These are phyloP conservation scores for Allium fistulosum DNA, from an alignment of 106 monocot species.

Conservation along the genomic window DNA sequence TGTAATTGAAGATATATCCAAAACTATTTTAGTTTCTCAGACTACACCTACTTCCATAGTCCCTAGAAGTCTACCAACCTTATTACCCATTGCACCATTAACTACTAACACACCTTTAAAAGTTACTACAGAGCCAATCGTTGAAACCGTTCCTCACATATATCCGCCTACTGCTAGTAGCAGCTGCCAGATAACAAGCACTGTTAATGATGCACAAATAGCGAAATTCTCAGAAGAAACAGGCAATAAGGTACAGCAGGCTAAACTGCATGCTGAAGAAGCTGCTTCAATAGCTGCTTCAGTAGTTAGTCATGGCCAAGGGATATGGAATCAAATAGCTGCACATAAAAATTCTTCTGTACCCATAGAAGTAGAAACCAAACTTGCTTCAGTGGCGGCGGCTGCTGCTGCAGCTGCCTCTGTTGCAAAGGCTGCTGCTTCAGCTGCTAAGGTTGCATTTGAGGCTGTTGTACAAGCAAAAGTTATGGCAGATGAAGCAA, in stretches of 20 bases:
- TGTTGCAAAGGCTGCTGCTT: constrained; percentile 94
- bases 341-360: constrained; percentile 39
- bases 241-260: constrained; percentile 55
- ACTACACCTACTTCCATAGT: constrained; percentile 15
- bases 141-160: constrained; percentile 8
- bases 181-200: constrained; percentile 27
- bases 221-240: constrained; percentile 56
- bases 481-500: constrained; percentile 87
- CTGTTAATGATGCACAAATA: constrained; percentile 26
- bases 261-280: constrained; percentile 76
- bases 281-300: constrained; percentile 70
- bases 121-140: constrained; percentile 16
- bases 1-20: not conserved
- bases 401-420: constrained; percentile 71
- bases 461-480: constrained; percentile 86
- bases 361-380: constrained; percentile 53
- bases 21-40: constrained; percentile 25
- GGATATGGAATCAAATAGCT: constrained; percentile 66
- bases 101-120: constrained; percentile 21
- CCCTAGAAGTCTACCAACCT: constrained; percentile 14
- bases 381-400: constrained; percentile 84
- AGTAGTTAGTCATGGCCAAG: constrained; percentile 56
- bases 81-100: constrained; percentile 1
- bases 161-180: constrained; percentile 7
- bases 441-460: constrained; percentile 84